Evolutionary conservation across 140 eudicot species (phyloP).

Genomic region (Anethum foeniculum): DNA sequence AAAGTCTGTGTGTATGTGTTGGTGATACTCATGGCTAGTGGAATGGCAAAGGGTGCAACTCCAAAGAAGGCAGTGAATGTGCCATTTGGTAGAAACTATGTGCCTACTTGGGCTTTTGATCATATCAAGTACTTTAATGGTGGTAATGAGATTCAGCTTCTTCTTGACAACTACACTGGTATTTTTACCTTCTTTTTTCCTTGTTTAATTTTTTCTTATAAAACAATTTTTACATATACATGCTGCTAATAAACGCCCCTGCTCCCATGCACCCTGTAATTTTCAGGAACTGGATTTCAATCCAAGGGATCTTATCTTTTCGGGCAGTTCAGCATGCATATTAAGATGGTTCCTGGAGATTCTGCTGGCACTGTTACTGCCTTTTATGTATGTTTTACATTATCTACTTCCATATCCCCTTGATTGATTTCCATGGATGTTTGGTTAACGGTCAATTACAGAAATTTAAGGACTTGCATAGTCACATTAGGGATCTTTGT

Average conservation of each 20-base stretch:
- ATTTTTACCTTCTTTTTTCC: not conserved
- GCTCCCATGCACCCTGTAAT: no score
- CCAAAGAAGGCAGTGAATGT: conserved; percentile 56
- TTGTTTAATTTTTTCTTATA: not conserved
- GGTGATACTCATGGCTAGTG: conserved; percentile 17
- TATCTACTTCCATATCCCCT: not conserved
- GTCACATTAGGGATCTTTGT: not conserved
- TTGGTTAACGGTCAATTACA: not conserved
- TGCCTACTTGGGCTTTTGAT: conserved; percentile 91
- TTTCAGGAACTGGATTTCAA: conserved; percentile 48
- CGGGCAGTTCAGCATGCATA: conserved; percentile 65
- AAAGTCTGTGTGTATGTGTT: not conserved
- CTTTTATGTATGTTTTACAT: conserved; percentile 30
- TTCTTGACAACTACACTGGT: conserved; percentile 71
- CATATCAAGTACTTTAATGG: conserved; percentile 84
- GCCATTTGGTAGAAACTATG: conserved; percentile 78
- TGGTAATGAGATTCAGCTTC: conserved; percentile 67
- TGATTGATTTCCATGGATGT: not conserved
- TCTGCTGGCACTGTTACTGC: conserved; percentile 75
- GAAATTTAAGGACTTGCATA: not conserved
- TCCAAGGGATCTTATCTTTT: conserved; percentile 59
- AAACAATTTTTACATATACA: not conserved
- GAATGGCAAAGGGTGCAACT: conserved; percentile 37
- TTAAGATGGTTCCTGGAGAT: conserved; percentile 56
- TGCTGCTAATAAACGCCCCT: no score